Evolutionary conservation across 352 stramenopile species (phyloP), one percentile per base, ranked within the genome.

Genomic region (Pythium grandisporangium): DNA sequence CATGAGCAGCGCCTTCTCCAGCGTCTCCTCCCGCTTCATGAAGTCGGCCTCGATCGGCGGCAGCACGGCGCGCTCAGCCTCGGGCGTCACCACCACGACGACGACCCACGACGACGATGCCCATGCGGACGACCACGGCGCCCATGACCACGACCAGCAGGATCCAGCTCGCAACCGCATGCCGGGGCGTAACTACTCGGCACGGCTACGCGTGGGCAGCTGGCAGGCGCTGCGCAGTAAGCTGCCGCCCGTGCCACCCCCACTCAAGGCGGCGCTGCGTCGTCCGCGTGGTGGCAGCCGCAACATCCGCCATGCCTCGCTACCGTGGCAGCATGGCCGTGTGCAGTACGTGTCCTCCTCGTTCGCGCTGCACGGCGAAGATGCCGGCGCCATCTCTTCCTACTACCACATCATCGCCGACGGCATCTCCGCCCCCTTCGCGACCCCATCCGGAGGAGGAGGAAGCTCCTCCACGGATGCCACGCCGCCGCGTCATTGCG

Each of bases 331-430:
- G 11, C 24, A 63, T 23, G 40, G 61, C 27, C 24, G 44, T 23
- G 45, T 83, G 42, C 63, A 72, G 42, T 75, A 75, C 24, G 76
- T 64, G 4, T 46, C 61, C 6, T 54, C 56, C 2, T 24, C 27
- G 12, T 72, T 79, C 38, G 65, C 70, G 49, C 67, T 55, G 30
- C 78, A 91, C 43, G 66, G 70, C 26, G 78, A 91, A 70, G 78
- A 91, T 55, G 75, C 69, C 4, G 65, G 71, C n/a, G 66, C 57
- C 2, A 47, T 52, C 5, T 63, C 61, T 7, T 58, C 29, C 19
- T 85, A 78, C 54, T 88, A 78, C 47, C 78, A 91, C 55, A 72
- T 91, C 51, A 70, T 91, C 3, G 70, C 78, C 12, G 78, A 88
- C 49, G 78, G 78, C 11, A 71, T 87, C 22, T 85, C 70, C 40